Conservation (phyloP, 2,329 filamentous ascomycete species). For the Neoarthrinium moseri region DNA sequence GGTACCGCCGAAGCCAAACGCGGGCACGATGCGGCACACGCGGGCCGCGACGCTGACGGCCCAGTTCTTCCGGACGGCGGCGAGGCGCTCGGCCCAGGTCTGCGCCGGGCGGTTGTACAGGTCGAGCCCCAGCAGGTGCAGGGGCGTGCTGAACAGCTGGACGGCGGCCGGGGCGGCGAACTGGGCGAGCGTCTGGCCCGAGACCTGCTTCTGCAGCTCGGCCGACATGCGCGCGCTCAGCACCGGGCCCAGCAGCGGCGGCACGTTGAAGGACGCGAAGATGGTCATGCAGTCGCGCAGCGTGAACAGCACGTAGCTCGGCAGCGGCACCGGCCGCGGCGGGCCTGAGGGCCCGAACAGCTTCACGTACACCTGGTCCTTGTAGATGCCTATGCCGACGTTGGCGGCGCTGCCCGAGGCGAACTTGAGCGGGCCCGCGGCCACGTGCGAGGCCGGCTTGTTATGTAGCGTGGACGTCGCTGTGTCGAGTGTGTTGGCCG, state of each 20-base stretch:
- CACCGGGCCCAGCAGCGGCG: slow-evolving; percentile 70
- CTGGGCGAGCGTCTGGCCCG: slow-evolving; percentile 67
- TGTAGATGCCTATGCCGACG: slow-evolving; percentile 83
- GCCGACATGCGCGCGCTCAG: slow-evolving; percentile 56
- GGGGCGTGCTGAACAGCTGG: slow-evolving; percentile 76
- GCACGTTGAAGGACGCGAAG: slow-evolving; percentile 89
- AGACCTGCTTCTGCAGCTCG: slow-evolving; percentile 48
- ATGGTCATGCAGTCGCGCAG: slow-evolving; percentile 84
- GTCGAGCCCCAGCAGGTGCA: slow-evolving; percentile 83
- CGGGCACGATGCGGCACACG: slow-evolving; percentile 82
- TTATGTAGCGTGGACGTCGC: slow-evolving; percentile 61
- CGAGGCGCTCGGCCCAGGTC: slow-evolving; percentile 59
- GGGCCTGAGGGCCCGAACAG: slow-evolving; percentile 68
- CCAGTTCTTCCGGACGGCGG: slow-evolving; percentile 73
- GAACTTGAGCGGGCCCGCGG: slow-evolving; percentile 78
- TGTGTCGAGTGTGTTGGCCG: slow-evolving; percentile 86
- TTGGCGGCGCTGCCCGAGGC: slow-evolving; percentile 77
- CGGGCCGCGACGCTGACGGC: slow-evolving; percentile 69
- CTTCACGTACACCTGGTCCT: slow-evolving; percentile 81
- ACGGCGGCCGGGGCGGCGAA: slow-evolving; percentile 77
- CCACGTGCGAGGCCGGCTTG: slow-evolving; percentile 60
- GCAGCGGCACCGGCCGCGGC: slow-evolving; percentile 60
- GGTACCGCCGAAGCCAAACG: slow-evolving; percentile 85
- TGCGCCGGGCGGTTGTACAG: slow-evolving; percentile 69
- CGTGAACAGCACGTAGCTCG: slow-evolving; percentile 77